A percentile compares a stretch with the other conserved stretches of the same genome.
Conservation (phyloP, 148 eudicot species). For the Vaccinium vitisidaea region DNA sequence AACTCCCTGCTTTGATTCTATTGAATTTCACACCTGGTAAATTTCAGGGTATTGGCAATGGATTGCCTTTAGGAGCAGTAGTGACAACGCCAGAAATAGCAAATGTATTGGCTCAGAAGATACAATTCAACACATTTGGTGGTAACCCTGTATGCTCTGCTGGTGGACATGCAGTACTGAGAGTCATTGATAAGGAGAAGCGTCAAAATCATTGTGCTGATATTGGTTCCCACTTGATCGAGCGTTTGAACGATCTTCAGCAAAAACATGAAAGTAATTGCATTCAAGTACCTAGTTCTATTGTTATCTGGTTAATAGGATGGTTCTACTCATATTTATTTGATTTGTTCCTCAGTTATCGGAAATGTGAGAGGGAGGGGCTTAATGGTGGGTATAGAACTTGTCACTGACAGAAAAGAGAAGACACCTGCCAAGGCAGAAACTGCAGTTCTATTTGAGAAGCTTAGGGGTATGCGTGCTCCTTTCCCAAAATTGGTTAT, state of each 20-base stretch:
- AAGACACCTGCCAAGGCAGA: constrained; percentile 95
- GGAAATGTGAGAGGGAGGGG: constrained; percentile 98
- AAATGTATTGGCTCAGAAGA: constrained; percentile 78
- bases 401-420: constrained; percentile 79
- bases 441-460: constrained; percentile 79
- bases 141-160: constrained; percentile 99
- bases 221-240: constrained; percentile 82
- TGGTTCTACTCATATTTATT: constrained; percentile 7
- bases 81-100: constrained; percentile 98
- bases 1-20: background rate
- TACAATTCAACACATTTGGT: constrained; percentile 94
- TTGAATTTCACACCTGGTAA: background rate
- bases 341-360: constrained; percentile 47
- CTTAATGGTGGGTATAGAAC: constrained; percentile 89
- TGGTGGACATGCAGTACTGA: constrained; percentile 95
- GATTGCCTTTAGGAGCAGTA: constrained; percentile 93
- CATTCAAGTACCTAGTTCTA: constrained; percentile 14
- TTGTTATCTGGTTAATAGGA: background rate
- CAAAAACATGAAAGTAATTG: constrained; percentile 76
- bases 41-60: constrained; percentile 95
- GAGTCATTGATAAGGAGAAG: constrained; percentile 81
- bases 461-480: constrained; percentile 66
- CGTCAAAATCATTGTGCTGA: constrained; percentile 89
- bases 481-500: background rate
- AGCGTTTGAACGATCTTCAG: constrained; percentile 66